These are phyloP conservation scores for Seminavis robusta DNA, from an alignment of 108 stramenopile species.

Conservation along the genomic window DNA sequence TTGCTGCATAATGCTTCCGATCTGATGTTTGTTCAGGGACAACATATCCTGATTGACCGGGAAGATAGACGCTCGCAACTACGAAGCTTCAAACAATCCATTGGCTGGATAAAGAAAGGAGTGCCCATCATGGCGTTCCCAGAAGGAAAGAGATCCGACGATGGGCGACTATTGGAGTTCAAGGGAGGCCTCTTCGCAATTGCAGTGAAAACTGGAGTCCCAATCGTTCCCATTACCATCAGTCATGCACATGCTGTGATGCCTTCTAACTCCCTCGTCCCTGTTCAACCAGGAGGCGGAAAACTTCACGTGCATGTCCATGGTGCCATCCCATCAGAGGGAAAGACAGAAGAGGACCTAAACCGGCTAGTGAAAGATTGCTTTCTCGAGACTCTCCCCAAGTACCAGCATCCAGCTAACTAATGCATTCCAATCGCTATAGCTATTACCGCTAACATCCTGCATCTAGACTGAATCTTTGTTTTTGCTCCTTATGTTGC, in stretches of 20 bases:
- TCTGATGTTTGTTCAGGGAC: conserved; percentile 35
- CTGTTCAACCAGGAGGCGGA: conserved; percentile 62
- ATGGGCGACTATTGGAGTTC: conserved; percentile 75
- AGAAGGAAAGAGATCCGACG: conserved; percentile 65
- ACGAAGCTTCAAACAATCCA: conserved; percentile 64
- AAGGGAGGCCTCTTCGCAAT: conserved; percentile 76
- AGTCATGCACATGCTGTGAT: conserved; percentile 75
- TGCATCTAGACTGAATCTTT: too few relatives aligned
- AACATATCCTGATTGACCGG: conserved; percentile 77
- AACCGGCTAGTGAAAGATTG: conserved; percentile 38
- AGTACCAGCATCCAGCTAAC: conserved; percentile 68
- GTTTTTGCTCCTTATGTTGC: too few relatives aligned
- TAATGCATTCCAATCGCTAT: too few relatives aligned
- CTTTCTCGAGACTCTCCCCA: conserved; percentile 51
- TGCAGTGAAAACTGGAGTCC: conserved; percentile 71
- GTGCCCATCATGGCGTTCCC: conserved; percentile 85
- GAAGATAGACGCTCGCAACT: conserved; percentile 72
- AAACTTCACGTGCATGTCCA: conserved; percentile 76
- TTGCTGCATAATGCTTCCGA: not conserved
- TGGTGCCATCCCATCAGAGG: conserved; percentile 51
- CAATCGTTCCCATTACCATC: conserved; percentile 74
- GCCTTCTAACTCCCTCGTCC: conserved; percentile 52
- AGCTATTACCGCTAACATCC: too few relatives aligned
- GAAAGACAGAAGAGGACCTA: conserved; percentile 68
- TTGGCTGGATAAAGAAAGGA: conserved; percentile 56